A percentile compares a stretch with the other conserved stretches of the same genome.
These are phyloP conservation scores for Psilocybe mexicana DNA, from an alignment of 1,284 basidiomycete species.

Conservation along the genomic window DNA sequence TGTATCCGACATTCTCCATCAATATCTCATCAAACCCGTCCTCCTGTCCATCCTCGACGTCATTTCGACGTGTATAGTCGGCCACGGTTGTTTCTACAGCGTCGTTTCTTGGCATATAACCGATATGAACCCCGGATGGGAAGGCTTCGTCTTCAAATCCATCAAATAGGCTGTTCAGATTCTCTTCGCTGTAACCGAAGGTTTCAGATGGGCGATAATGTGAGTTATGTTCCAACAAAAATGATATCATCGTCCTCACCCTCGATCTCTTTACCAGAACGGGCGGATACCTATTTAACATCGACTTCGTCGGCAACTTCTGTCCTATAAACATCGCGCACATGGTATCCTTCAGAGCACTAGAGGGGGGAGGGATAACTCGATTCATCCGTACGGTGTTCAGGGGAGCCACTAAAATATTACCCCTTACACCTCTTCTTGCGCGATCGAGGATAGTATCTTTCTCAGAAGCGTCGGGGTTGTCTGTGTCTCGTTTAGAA, in stretches of 20 bases:
- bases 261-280: not conserved
- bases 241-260: constrained; percentile 3
- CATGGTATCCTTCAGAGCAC: constrained; percentile 10
- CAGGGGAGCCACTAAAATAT: constrained; percentile 13
- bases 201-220: constrained; percentile 6
- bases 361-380: constrained; percentile 5
- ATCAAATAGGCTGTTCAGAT: constrained; percentile 5
- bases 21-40: constrained; percentile 1
- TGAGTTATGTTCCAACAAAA: constrained; percentile 8
- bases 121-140: constrained; percentile 3
- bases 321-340: constrained; percentile 8
- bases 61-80: constrained; percentile 7
- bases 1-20: constrained; percentile 19
- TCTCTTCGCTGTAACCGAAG: constrained; percentile 5
- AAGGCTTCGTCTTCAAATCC: not conserved
- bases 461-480: not conserved
- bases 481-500: not conserved
- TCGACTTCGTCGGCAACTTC: not conserved
- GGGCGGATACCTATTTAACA: constrained; percentile 5
- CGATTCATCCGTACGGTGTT: constrained; percentile 6
- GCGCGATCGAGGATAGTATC: not conserved
- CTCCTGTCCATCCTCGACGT: not conserved
- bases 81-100: not conserved
- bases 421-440: constrained; percentile 13
- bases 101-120: not conserved